A percentile compares a stretch with the other conserved stretches of the same genome.
phyloP scores from a whole-genome alignment of 345 rosid species.

The Gossypium herbaceum region DNA sequence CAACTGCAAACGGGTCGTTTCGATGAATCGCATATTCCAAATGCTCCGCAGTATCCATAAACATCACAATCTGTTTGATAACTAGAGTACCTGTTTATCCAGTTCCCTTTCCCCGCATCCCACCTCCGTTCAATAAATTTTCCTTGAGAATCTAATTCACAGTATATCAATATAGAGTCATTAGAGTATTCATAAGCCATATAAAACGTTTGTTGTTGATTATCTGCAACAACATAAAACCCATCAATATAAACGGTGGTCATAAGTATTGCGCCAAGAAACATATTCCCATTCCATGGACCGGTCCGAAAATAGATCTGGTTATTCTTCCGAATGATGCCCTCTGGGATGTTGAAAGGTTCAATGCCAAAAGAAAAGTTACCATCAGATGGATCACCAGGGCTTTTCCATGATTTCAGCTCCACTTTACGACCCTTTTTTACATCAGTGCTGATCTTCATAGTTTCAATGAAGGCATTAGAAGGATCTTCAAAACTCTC shows the following conservation, averaged over 20 bases:
- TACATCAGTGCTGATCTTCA: slow-evolving; percentile 18
- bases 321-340: slow-evolving; percentile 38
- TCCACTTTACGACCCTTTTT: slow-evolving; percentile 22
- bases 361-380: slow-evolving; percentile 35
- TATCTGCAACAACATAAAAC: slow-evolving; percentile 22
- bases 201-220: slow-evolving; percentile 17
- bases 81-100: slow-evolving; percentile 2
- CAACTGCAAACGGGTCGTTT: slow-evolving; percentile 36
- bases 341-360: slow-evolving; percentile 28
- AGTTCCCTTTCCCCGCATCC: slow-evolving; percentile 16
- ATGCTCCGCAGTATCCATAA: slow-evolving; percentile 47
- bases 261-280: slow-evolving; percentile 29
- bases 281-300: slow-evolving; percentile 53
- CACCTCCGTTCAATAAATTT: slow-evolving; percentile 10
- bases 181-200: slow-evolving; percentile 6
- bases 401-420: slow-evolving; percentile 47
- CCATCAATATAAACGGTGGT: slow-evolving; percentile 31
- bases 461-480: slow-evolving; percentile 13
- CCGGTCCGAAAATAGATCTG: slow-evolving; percentile 44
- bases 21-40: slow-evolving; percentile 30
- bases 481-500: slow-evolving; percentile 53
- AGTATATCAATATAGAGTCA: slow-evolving; percentile 5
- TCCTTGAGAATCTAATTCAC: slow-evolving; percentile 34
- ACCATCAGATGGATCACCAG: slow-evolving; percentile 55
- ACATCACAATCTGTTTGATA: slow-evolving; percentile 35